These are phyloP conservation scores for Buddleja alternifolia DNA, from an alignment of 257 asterid species.

Conservation along the genomic window DNA sequence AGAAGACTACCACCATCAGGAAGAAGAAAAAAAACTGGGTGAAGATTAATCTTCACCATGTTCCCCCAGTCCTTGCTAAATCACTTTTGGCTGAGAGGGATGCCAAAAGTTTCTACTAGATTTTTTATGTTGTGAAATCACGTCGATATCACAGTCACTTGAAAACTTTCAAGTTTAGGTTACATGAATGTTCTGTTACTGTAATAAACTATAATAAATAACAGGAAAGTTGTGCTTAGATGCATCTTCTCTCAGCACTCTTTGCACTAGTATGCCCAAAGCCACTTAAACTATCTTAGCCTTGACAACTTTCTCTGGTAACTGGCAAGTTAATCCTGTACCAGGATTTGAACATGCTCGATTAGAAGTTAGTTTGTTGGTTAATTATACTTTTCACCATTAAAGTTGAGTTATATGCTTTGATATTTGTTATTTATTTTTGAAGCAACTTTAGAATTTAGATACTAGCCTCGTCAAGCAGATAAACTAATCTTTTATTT, in stretches of 20 bases:
- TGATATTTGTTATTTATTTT: background rate
- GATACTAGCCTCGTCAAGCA: background rate
- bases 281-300: background rate
- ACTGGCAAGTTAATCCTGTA: no score
- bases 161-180: background rate
- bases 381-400: background rate
- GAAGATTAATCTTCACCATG: no score
- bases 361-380: no score
- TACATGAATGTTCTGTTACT: background rate
- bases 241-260: background rate
- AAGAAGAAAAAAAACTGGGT: no score
- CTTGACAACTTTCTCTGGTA: background rate
- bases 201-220: background rate
- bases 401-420: background rate
- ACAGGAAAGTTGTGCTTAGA: background rate
- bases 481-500: background rate
- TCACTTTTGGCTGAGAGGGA: no score
- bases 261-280: background rate
- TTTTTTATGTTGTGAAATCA: no score
- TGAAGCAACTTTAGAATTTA: constrained; percentile 2
- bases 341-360: no score
- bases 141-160: no score
- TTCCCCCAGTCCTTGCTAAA: no score
- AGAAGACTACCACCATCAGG: no score
- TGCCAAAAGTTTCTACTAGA: no score